Base-by-base conservation (phyloP, 176 grass and related monocot genomes). In the Oryza glaberrima region DNA sequence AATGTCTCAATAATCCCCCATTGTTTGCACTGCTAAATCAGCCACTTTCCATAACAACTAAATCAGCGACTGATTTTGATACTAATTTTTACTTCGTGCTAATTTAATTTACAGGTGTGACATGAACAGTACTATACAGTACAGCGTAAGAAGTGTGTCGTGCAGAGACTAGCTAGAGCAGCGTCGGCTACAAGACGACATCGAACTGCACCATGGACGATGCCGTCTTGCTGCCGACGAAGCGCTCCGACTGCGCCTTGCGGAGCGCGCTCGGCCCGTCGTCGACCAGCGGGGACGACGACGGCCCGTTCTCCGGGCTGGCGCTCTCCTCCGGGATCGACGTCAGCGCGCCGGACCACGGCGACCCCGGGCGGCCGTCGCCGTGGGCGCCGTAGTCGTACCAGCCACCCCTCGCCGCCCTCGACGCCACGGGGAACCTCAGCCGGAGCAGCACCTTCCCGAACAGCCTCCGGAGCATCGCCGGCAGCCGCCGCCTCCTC, bases 301-400 rank as follows among this genome's bases (percentile, higher is more conserved):
- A 52, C 49, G 49, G 14, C 49, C 49, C 49, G 49, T 52, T 52
- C 49, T 52, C 49, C 11, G 49, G 49, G 49, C 49, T 52, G 4
- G 49, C 72, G 32, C 83, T 60, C 79, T 90, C 83, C 72, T 90
- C 83, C 66, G 83, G 88, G 67, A 90, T 90, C 12, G 88, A 90
- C 14, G 74, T 83, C 22, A 90, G 79, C 46, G 83, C 79, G 16
- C 83, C 88, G 20, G 88, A 82, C 83, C 83, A 90, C 14, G 88
- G 78, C 43, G 88, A 90, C 2, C 83, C 77, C 15, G 67, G 41
- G 36, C 3, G 67, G 10, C 76, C 69, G 61, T 75, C 51, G 38
- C 34, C 71, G 63, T 76, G 61, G 44, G 61, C 32, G 56, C 65
- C 47, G 7, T 70, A 78, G 11, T 69, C 56, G 8, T 63, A 20